A percentile compares a stretch with the other conserved stretches of the same genome.
Conservation (phyloP, 768 basidiomycete species). For the Hygrocybe coccinea region DNA sequence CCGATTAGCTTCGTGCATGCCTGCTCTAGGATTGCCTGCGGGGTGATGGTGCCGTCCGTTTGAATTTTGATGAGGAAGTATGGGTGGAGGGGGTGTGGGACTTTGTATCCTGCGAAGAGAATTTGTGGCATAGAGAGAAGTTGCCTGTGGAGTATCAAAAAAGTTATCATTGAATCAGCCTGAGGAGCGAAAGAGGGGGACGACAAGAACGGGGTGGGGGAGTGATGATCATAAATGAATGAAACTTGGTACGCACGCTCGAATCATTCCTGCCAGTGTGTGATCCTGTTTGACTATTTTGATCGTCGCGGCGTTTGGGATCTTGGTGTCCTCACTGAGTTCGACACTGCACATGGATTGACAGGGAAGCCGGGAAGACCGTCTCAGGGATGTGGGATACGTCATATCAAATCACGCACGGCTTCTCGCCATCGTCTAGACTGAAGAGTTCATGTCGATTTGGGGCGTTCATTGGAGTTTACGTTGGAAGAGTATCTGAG, state of each 20-base stretch:
- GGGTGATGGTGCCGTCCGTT: constrained; percentile 83
- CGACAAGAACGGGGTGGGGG: background rate
- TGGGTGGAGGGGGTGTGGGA: constrained; percentile 93
- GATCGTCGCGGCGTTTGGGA: constrained; percentile 94
- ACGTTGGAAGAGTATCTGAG: constrained; percentile 12
- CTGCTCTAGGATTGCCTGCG: constrained; percentile 74
- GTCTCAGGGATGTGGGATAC: background rate
- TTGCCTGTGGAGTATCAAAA: constrained; percentile 54
- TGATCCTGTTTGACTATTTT: constrained; percentile 96
- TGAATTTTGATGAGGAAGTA: constrained; percentile 94
- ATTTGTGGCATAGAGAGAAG: constrained; percentile 82
- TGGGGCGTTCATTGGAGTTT: constrained; percentile 79
- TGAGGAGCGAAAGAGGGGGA: too few species aligned
- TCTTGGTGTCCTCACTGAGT: constrained; percentile 92
- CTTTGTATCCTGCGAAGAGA: constrained; percentile 96
- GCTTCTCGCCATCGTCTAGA: constrained; percentile 87
- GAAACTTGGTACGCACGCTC: constrained; percentile 63
- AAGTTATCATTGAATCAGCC: background rate
- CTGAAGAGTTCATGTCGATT: constrained; percentile 87
- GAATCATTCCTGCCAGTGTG: constrained; percentile 93
- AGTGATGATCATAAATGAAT: background rate
- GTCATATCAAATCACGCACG: constrained; percentile 52
- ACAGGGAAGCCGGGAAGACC: background rate
- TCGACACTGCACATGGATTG: constrained; percentile 59
- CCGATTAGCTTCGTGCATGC: constrained; percentile 80